Percentiles rank a stretch among this genome's conserved stretches.
Conservation (phyloP, 2,329 filamentous ascomycete species). For the Epichloe hybrida region DNA sequence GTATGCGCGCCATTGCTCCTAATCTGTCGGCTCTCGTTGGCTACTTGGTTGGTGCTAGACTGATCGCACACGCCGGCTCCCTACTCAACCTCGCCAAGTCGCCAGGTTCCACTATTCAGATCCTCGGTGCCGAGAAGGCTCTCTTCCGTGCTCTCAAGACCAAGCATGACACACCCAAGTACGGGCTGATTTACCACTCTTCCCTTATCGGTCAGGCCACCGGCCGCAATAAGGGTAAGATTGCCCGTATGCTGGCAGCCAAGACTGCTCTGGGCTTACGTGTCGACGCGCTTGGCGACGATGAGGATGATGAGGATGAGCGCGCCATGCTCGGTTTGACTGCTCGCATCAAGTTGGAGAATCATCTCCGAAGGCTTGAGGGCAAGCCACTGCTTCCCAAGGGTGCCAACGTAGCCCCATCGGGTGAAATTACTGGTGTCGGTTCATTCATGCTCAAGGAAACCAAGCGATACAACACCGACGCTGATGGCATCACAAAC, state of each 20-base stretch:
- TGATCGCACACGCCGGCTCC: constrained; percentile 90
- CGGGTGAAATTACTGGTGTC: constrained; percentile 48
- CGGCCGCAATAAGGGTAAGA: constrained; percentile 98
- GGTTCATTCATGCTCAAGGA: constrained; percentile 89
- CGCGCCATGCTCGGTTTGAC: constrained; percentile 67
- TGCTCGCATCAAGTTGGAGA: constrained; percentile 60
- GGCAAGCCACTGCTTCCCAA: constrained; percentile 76
- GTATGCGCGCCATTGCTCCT: constrained; percentile 94
- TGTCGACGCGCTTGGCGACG: constrained; percentile 58
- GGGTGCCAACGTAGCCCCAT: constrained; percentile 61
- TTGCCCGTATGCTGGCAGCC: constrained; percentile 87
- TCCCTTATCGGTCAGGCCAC: constrained; percentile 93
- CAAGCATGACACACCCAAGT: constrained; percentile 98
- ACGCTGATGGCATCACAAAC: constrained; percentile 72
- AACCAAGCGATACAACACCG: constrained; percentile 83
- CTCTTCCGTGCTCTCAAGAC: constrained; percentile 97
- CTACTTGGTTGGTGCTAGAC: constrained; percentile 81
- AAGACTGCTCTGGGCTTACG: constrained; percentile 89
- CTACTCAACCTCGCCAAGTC: constrained; percentile 91
- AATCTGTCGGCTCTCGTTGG: constrained; percentile 90
- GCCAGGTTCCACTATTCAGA: constrained; percentile 91
- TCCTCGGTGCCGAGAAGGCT: constrained; percentile 95
- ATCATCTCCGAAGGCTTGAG: constrained; percentile 65
- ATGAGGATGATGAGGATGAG: constrained; percentile 76
- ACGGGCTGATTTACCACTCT: constrained; percentile 86